Evolutionary conservation across 1,284 basidiomycete species (phyloP), one percentile per base, ranked within the genome.

Genomic region (Gastroboletus turbinatus): DNA sequence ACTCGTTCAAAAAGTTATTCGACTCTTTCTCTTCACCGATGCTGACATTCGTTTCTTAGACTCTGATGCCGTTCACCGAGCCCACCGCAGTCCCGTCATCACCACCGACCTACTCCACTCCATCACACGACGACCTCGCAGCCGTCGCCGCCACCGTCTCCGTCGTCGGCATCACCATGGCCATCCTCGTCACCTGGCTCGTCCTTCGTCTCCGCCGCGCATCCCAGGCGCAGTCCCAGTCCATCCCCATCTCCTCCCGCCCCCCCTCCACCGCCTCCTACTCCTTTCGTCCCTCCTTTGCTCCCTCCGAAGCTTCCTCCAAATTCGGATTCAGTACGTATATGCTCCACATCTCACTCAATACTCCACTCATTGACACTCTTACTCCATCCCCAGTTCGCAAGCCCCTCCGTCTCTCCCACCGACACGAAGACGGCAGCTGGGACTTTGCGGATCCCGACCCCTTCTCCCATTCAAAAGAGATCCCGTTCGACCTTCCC

Each of bases 381-480:
- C 39, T 1, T 8, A n/a, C 32, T 14, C 19, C 7, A 36, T 27
- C 25, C 16, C 30, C 35, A 70, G 67, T 40, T 32, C 68, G 64
- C 13, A 69, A 71, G 9, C 58, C 67, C 8, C 56, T 70, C 42
- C 69, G 56, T 45, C 58, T 68, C 35, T 59, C 66, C 0, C 67
- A 55, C 21, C 55, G 53, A 47, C 57, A 45, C 7, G 46, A 57
- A 2, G 59, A 66, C 30, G 29, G 38, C 27, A 66, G 65, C 55
- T 69, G 68, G 68, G 68, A 69, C 55, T 73, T 73, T 69, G 64
- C 68, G 0, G 68, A 69, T 45, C 63, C 66, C 2, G 69, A 73
- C 49, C 69, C 70, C 0, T 53, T 51, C 3, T 48, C 55, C 2
- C 33, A 14, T 17, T n/a, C 44, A 2, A 49, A 55, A 43, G 64